Conservation (phyloP, 164 flowering plant species). For the Kalanchoe fedtschenkoi region DNA sequence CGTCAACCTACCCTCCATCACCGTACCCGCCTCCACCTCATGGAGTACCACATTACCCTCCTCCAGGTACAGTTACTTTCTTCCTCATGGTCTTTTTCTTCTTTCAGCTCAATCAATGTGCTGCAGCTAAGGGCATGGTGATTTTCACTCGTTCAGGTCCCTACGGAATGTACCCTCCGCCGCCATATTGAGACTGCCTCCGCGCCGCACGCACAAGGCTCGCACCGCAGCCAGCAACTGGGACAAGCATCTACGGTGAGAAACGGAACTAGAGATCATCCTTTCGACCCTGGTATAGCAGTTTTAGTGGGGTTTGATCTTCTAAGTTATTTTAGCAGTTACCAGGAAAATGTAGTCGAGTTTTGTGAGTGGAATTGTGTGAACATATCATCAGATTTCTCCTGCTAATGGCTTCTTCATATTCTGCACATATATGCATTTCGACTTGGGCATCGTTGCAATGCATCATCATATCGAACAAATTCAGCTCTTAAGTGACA, state of each 20-base stretch:
- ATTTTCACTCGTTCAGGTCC: not conserved
- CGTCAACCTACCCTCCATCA: constrained; percentile 40
- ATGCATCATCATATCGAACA: too few relatives aligned
- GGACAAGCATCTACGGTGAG: not conserved
- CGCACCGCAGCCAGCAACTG: too few relatives aligned
- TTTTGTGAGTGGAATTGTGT: too few relatives aligned
- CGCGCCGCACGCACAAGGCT: too few relatives aligned
- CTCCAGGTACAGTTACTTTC: constrained; percentile 46
- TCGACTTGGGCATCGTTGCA: too few relatives aligned
- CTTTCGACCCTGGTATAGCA: not conserved
- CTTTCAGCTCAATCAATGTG: not conserved
- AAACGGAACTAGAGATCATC: not conserved
- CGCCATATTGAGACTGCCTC: constrained; percentile 17
- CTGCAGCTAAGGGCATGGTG: not conserved
- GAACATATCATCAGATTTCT: too few relatives aligned
- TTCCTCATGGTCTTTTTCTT: constrained; percentile 20
- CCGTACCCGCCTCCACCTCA: constrained; percentile 48
- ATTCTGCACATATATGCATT: too few relatives aligned
- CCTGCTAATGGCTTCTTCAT: too few relatives aligned
- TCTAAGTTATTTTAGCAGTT: too few relatives aligned
- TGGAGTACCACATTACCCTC: constrained; percentile 24
- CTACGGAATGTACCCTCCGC: constrained; percentile 21
- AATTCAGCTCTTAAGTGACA: too few relatives aligned
- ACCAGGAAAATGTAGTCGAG: too few relatives aligned
- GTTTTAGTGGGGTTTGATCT: too few relatives aligned